Base-by-base conservation (phyloP, 129 eudicot genomes). In the Oenanthe sinensis region DNA sequence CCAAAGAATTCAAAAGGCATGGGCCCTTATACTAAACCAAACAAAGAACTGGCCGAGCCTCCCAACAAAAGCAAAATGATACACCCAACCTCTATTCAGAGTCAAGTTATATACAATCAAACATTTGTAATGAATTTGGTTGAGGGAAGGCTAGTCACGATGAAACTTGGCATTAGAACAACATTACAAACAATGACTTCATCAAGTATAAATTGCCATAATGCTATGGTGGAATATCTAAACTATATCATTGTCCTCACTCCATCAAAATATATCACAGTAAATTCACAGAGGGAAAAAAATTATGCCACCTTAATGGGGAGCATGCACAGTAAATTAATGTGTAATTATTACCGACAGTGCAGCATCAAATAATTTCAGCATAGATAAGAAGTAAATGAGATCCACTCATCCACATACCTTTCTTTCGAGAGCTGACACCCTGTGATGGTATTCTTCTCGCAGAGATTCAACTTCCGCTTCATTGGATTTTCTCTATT, bases 361-460 rank as follows among this genome's bases (percentile, higher is more conserved):
- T 77, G 43, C 71, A 22, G 76, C 50, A 10, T 63, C 43, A 43
- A 71, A 60, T 8, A 26, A 5, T 73, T 52, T 72, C 74, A 55
- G 77, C 75, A 58, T 45, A 65, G 71, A 48, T n/a, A 15, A 24
- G 36, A 52, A 39, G 39, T 45, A 40, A n/a, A 77, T 26, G 33
- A 68, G 63, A 3, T 50, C 36, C 82, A 46, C 52, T 40, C 82
- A 3, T 58, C 40, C 82, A 74, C 54, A 40, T 84, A 94, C 97
- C 98, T 95, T 95, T 81, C 94, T 87, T 80, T 95, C 98, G 45
- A 95, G 96, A 81, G 89, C 62, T 46, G 97, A 86, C 19, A 91
- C 94, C 84, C 90, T 91, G 79, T 95, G 98, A 83, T 90, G 97
- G 82, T 85, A 90, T 87, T 95, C 97, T 84, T 91, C 96, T 40